Conservation (phyloP, 2,329 filamentous ascomycete genomes). For the Exophiala xenobiotica region DNA sequence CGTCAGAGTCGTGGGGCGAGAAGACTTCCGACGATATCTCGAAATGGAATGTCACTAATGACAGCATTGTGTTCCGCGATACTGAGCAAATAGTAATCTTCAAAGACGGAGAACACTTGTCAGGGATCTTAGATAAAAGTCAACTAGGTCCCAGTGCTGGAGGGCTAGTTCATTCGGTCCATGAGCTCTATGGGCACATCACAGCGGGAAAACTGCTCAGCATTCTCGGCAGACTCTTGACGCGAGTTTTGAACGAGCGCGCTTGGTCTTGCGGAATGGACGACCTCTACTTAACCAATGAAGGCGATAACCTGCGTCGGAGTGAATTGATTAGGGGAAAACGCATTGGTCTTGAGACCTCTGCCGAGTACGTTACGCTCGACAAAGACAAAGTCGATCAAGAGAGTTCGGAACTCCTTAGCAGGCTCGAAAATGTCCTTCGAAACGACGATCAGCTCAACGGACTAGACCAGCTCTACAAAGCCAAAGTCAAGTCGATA, state of each 20-base stretch:
- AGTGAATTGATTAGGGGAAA: slow-evolving; percentile 67
- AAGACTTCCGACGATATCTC: slow-evolving; percentile 48
- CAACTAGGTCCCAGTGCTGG: slow-evolving; percentile 86
- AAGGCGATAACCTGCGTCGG: slow-evolving; percentile 71
- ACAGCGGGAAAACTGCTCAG: slow-evolving; percentile 84
- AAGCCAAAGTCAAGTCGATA: slow-evolving; percentile 65
- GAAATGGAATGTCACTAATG: slow-evolving; percentile 26
- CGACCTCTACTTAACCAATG: slow-evolving; percentile 78
- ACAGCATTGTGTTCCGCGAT: slow-evolving; percentile 24
- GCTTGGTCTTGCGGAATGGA: slow-evolving; percentile 98
- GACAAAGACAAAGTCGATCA: slow-evolving; percentile 62
- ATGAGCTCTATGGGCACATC: slow-evolving; percentile 88
- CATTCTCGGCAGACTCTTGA: slow-evolving; percentile 83
- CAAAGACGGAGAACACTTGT: slow-evolving; percentile 81
- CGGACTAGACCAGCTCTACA: slow-evolving; percentile 85
- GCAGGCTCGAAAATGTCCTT: slow-evolving; percentile 81
- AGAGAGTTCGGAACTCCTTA: slow-evolving; percentile 68
- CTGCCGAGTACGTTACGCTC: slow-evolving; percentile 84
- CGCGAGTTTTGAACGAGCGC: slow-evolving; percentile 85
- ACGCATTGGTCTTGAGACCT: slow-evolving; percentile 72
- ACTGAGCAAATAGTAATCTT: slow-evolving; percentile 83
- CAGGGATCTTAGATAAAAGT: slow-evolving; percentile 91
- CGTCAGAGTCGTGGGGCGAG: slow-evolving; percentile 73
- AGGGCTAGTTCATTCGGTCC: slow-evolving; percentile 85
- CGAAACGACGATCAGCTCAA: slow-evolving; percentile 89